Evolutionary conservation across 257 asterid species (phyloP).

Genomic region (Primulina eburnea): DNA sequence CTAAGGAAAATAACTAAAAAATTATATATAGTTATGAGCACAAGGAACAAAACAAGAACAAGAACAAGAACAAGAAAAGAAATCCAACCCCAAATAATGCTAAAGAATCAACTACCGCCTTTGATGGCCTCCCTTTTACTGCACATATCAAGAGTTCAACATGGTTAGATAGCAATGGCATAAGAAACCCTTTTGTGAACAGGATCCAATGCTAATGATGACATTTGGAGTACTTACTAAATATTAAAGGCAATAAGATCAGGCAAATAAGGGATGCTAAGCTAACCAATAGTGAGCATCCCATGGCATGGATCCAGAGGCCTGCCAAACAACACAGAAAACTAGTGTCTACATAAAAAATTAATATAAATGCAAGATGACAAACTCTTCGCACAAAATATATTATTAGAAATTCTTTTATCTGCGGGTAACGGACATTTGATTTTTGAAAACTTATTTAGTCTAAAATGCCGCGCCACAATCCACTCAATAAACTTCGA

Average conservation of each 20-base stretch:
- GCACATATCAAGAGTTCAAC: conserved; percentile 36
- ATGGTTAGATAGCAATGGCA: conserved; percentile 25
- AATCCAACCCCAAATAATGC: conserved; percentile 91
- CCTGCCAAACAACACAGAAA: conserved; percentile 42
- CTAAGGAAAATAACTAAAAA: conserved; percentile 20
- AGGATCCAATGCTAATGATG: conserved; percentile 3
- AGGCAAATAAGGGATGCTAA: conserved; percentile 96
- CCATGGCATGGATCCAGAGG: conserved; percentile 90
- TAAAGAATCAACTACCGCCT: conserved; percentile 74
- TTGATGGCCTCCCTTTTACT: conserved; percentile 93
- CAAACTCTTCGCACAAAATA: neutral
- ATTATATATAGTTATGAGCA: neutral
- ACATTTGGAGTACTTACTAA: conserved; percentile 54
- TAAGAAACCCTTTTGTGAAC: conserved; percentile 22
- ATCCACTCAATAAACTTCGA: neutral
- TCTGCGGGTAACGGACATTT: conserved; percentile 3
- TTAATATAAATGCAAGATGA: neutral
- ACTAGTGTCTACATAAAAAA: conserved; percentile 9
- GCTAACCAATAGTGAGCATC: conserved; percentile 97
- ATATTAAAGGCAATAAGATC: conserved; percentile 76
- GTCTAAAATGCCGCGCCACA: neutral
- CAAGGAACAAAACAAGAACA: conserved; percentile 15
- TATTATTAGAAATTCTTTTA: neutral
- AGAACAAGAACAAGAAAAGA: conserved; percentile 23
- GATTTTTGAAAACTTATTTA: neutral